Conservation (phyloP, 2,329 filamentous ascomycete species). For the Phyllachora maydis region DNA sequence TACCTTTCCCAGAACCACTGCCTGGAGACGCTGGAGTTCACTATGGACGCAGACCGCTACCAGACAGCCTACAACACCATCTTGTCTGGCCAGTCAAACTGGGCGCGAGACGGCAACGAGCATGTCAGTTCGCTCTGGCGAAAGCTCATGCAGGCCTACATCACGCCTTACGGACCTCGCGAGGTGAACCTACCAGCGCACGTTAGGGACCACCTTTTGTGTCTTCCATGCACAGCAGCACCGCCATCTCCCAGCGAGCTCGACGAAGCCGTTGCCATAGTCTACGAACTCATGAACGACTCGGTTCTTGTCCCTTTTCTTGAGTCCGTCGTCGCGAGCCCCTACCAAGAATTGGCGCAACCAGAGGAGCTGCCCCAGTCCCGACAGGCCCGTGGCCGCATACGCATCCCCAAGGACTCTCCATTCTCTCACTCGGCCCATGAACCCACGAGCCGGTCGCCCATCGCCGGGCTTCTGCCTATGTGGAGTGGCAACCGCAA, state of each 20-base stretch:
- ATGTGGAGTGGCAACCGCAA: constrained; percentile 17
- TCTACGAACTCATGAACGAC: constrained; percentile 95
- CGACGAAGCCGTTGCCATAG: constrained; percentile 66
- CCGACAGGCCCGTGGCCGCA: constrained; percentile 16
- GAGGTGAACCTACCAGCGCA: constrained; percentile 81
- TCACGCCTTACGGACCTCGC: constrained; percentile 62
- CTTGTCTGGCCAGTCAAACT: constrained; percentile 16
- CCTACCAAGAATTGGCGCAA: too few relatives aligned
- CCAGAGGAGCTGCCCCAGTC: constrained; percentile 15
- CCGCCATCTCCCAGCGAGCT: constrained; percentile 59
- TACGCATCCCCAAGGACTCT: constrained; percentile 15
- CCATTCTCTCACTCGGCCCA: constrained; percentile 9
- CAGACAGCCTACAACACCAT: constrained; percentile 32
- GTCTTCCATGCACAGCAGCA: constrained; percentile 30
- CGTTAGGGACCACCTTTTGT: constrained; percentile 64
- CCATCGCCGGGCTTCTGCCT: constrained; percentile 20
- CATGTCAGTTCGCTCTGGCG: constrained; percentile 71
- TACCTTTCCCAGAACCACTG: constrained; percentile 96
- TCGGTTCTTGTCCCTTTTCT: constrained; percentile 86
- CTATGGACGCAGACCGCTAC: constrained; percentile 81
- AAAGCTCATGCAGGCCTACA: constrained; percentile 76
- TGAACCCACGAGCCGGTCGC: constrained; percentile 20
- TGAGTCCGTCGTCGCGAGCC: constrained; percentile 31
- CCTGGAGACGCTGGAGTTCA: constrained; percentile 89
- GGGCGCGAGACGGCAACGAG: constrained; percentile 24